phyloP scores from a whole-genome alignment of 75 land plant genomes.

The Pinus albicaulis region DNA sequence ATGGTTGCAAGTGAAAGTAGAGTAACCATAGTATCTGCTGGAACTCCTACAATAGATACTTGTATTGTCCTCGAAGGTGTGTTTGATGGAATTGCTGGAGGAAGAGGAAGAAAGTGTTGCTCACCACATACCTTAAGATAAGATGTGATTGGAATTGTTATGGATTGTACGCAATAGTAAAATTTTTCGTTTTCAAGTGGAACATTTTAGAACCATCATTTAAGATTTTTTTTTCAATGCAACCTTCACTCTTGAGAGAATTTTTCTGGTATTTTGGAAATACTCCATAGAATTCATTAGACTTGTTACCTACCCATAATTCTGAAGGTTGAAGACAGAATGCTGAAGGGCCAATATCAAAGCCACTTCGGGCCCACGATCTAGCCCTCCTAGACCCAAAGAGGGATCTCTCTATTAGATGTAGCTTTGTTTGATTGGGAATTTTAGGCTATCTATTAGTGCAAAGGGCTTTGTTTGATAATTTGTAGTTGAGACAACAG shows the following conservation, averaged over 20 bases:
- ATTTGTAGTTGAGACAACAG: no score
- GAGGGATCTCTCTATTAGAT: no score
- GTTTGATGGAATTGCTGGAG: background rate
- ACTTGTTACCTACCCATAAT: no score
- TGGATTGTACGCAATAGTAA: slow-evolving; percentile 49
- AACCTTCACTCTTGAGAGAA: no score
- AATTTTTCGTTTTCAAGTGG: slow-evolving; percentile 28
- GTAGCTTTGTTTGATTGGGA: no score
- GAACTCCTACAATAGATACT: slow-evolving; percentile 19
- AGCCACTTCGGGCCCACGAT: no score
- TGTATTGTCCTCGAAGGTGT: background rate
- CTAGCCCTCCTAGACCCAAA: no score
- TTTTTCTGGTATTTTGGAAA: slow-evolving; percentile 38
- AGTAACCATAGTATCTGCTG: slow-evolving; percentile 30
- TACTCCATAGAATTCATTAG: slow-evolving; percentile 20
- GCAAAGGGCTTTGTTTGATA: no score
- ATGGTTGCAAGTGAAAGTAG: slow-evolving; percentile 20
- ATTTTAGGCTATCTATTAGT: no score
- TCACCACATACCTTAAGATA: slow-evolving; percentile 64
- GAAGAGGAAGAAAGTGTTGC: slow-evolving; percentile 18
- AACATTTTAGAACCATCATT: slow-evolving; percentile 67
- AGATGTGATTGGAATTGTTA: slow-evolving; percentile 51
- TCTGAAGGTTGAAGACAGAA: no score
- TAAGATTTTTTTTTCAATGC: no score
- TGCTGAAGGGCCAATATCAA: no score